Evolutionary conservation across 352 stramenopile species (phyloP), one percentile per base, ranked within the genome.

Genomic region (Globisporangium lucens): DNA sequence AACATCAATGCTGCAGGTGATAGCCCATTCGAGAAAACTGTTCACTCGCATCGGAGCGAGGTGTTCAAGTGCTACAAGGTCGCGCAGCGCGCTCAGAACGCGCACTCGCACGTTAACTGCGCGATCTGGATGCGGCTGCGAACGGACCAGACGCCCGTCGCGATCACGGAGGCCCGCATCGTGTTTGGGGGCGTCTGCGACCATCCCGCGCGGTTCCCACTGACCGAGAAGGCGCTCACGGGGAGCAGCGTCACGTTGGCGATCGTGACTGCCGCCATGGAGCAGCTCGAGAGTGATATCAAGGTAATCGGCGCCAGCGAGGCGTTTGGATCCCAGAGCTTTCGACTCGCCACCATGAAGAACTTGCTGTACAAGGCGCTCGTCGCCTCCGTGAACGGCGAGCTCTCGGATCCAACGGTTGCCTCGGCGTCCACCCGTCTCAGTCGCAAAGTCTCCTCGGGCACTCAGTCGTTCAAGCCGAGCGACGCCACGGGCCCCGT

Each of bases 321-420:
- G 3, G 69, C 72, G 22, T 78, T 80, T 41, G 66, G 68, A 17
- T 80, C 72, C 10, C 7, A 38, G 35, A 22, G 10, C 2, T 78
- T 77, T n/a, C 52, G 69, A 13, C 46, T 67, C 1, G 70, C 74
- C 3, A 61, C 72, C n/a, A 78, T 81, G 69, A 79, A 78, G 41
- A 74, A 66, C 7, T 98, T 98, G 65, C 75, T 99, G 36, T 94
- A 98, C 78, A 99, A 98, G 72, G 97, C 98, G 65, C 98, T 93
- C 53, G 67, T 98, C 41, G 75, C 84, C 27, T 89, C 76, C 62
- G 38, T 73, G 43, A 22, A 47, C n/a, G 53, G 27, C 1, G 61
- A 72, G 3, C 49, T 83, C 9, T 30, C 56, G 6, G 64, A 71
- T 51, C 63, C 66, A 22, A 33, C 65, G 2, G 27, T 70, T 0